Conservation (phyloP, 208 protist species). For the Crithidia thermophila region DNA sequence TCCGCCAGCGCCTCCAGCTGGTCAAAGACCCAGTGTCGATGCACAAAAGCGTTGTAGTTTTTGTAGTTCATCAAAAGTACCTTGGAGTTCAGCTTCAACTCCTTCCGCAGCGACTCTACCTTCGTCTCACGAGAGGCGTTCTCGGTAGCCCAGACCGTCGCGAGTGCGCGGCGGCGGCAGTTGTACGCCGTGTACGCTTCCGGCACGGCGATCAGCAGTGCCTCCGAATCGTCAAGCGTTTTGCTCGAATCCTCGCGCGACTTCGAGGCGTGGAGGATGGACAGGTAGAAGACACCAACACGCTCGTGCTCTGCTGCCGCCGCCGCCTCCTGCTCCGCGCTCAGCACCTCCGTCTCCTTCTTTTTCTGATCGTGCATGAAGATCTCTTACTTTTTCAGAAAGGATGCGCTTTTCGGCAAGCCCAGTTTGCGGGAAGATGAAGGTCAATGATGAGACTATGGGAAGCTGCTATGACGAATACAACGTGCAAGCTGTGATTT, state of each 20-base stretch:
- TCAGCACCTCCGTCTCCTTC: slow-evolving; percentile 29
- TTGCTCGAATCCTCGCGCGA: slow-evolving; percentile 28
- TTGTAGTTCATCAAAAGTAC: slow-evolving; percentile 83
- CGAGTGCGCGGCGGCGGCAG: slow-evolving; percentile 55
- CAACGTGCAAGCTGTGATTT: too few relatives aligned
- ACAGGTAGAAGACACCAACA: slow-evolving; percentile 48
- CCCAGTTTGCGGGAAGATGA: too few relatives aligned
- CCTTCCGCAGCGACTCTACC: slow-evolving; percentile 46
- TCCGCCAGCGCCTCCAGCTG: slow-evolving; percentile 41
- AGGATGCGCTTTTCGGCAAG: too few relatives aligned
- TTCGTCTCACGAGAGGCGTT: neutral
- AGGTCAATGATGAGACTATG: too few relatives aligned
- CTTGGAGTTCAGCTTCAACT: slow-evolving; percentile 67
- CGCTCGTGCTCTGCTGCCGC: slow-evolving; percentile 40
- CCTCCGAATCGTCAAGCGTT: slow-evolving; percentile 39
- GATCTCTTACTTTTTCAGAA: neutral
- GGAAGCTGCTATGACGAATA: too few relatives aligned
- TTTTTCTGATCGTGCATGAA: slow-evolving; percentile 75
- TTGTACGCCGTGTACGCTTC: slow-evolving; percentile 89
- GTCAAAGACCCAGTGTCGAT: slow-evolving; percentile 82
- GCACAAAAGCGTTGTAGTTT: slow-evolving; percentile 86
- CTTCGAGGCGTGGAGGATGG: slow-evolving; percentile 33
- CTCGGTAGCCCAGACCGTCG: slow-evolving; percentile 19
- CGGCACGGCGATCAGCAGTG: slow-evolving; percentile 63
- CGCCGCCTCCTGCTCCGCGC: slow-evolving; percentile 17